These are phyloP conservation scores for Aspergillus alliaceus DNA, from an alignment of 2,329 filamentous ascomycete species.

Conservation along the genomic window DNA sequence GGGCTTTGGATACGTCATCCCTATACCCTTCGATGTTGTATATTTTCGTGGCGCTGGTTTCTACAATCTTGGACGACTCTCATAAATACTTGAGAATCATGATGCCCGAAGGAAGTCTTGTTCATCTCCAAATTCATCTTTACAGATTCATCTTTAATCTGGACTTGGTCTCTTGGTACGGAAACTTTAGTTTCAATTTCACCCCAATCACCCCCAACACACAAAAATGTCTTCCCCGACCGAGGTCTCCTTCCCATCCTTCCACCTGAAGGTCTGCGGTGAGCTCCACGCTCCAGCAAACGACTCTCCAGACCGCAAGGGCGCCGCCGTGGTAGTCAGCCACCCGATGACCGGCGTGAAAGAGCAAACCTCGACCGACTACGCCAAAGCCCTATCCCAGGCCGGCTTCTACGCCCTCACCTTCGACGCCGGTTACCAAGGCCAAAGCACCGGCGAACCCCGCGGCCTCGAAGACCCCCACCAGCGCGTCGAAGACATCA, in stretches of 20 bases:
- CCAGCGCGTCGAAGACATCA: conserved; percentile 39
- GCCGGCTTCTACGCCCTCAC: conserved; percentile 35
- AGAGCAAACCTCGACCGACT: conserved; percentile 38
- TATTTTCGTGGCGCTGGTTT: not conserved
- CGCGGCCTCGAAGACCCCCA: conserved; percentile 40
- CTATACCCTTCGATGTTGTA: not conserved
- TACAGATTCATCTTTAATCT: not conserved
- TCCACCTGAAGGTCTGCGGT: not conserved
- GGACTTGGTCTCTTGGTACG: not conserved
- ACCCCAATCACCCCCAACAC: too few species aligned
- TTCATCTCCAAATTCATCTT: not conserved
- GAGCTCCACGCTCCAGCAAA: not conserved
- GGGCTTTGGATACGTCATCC: not conserved
- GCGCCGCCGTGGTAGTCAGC: conserved; percentile 14
- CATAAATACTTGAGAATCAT: not conserved
- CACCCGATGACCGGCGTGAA: conserved; percentile 32
- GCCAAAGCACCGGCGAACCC: conserved; percentile 37
- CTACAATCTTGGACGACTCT: not conserved
- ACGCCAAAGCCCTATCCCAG: conserved; percentile 31
- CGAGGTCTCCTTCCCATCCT: not conserved
- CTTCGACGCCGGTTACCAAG: conserved; percentile 43
- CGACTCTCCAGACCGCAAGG: conserved; percentile 3
- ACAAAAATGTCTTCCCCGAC: not conserved
- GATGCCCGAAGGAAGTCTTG: not conserved
- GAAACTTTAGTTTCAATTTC: too few species aligned